Evolutionary conservation across 805 yeast species (phyloP), one percentile per base, ranked within the genome.

Genomic region (Saccharomycopsis amapae): DNA sequence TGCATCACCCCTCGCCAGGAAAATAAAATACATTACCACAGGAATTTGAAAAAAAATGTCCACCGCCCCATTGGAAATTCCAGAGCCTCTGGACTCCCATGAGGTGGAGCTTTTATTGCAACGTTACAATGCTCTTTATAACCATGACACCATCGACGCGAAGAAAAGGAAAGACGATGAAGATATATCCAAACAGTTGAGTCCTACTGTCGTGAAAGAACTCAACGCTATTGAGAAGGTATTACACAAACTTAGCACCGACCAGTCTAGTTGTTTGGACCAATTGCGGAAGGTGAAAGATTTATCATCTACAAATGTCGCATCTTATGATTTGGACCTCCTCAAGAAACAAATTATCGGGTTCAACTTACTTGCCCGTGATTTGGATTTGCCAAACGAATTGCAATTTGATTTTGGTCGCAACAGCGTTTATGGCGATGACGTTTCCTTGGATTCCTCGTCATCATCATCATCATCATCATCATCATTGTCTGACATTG

Each of bases 301-400:
- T 4, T 22, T 35, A 15, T 34, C 37, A 10, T 18, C n/a, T 5
- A 26, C 28, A 49, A 13, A 35, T 49, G 10, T 59, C 58, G 62
- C 25, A 6, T 9, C 24, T 5, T 67, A 76, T 33, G 76, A 79
- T 54, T 52, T 63, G 4, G 68, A 63, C 2, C 55, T 78, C 13
- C 62, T 85, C 42, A 63, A 69, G 37, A 71, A 75, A 48, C 94
- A 85, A 58, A 58, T 85, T 18, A 61, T 76, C 15, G 81, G 81
- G 0, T 69, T 83, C 42, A 85, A 83, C 56, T 57, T 82, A 15
- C 61, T 85, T 34, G 74, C 86, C 2, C 76, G 71, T 53, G 86
- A 83, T 59, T 53, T 80, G 48, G 84, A 79, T 56, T 61, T 85
- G 39, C 87, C 90, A 0, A 71, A 67, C 26, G 55, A 65, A 3